Evolutionary conservation across 805 yeast species (phyloP), one percentile per base, ranked within the genome.

Genomic region (Lipomyces mesembrius): DNA sequence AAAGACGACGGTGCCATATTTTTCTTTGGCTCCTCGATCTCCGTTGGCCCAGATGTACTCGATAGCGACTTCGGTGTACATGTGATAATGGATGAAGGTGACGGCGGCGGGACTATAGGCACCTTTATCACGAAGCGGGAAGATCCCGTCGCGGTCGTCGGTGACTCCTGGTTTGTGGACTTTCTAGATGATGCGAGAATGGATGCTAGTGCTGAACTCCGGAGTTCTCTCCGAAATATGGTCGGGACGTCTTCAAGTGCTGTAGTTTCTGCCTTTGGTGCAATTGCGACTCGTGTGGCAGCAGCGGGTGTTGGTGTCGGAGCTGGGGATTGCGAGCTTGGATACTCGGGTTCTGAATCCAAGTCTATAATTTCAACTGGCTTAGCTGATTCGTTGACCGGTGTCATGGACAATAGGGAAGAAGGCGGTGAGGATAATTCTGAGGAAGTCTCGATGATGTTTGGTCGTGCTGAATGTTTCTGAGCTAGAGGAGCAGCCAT

Each of bases 121-220:
- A n/a, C 49, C 20, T 43, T n/a, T 17, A 43, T 43, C 22, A 43
- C 49, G 49, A 43, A 43, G 49, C 49, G 7, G 20, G 49, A 43
- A 43, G 20, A 43, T 43, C 14, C 49, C 11, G 22, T 43, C 22
- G 49, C 22, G 49, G 9, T 43, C 1, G n/a, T 43, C 25, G 49
- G 9, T 43, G 49, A 43, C 20, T 43, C 49, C 8, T 17, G 8
- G 14, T 22, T 6, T 43, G 22, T 5, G 25, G 49, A 43, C 14
- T 3, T 17, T 17, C 49, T 17, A 17, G 49, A 43, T 43, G 49
- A 43, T 43, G 49, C 20, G 22, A 43, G 20, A n/a, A 43, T 43
- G 49, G 49, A 43, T 43, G 49, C 49, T n/a, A 43, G 49, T 6
- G 49, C 49, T n/a, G 49, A 43, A 43, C 49, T 43, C 22, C 49